Evolutionary conservation across 2,329 filamentous ascomycete genomes (phyloP).

Genomic region (Anthostomella pinea): DNA sequence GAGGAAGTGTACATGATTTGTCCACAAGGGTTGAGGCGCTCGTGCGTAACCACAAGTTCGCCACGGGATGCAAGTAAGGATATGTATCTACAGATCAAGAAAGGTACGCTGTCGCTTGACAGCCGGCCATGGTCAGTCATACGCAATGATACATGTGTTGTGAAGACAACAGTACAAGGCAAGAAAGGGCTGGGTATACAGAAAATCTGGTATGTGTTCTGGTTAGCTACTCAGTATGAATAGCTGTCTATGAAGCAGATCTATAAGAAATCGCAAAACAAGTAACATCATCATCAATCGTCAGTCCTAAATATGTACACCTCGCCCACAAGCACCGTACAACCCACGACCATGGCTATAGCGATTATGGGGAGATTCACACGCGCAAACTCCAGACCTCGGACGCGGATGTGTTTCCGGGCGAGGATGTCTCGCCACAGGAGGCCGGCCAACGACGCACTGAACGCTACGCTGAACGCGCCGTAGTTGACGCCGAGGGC

Average conservation of each 20-base stretch:
- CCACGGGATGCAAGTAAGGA: too few relatives aligned
- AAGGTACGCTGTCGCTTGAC: too few relatives aligned
- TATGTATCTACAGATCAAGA: too few relatives aligned
- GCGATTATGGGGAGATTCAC: slow-evolving; percentile 70
- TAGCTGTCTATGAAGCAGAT: too few relatives aligned
- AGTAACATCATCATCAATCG: not conserved
- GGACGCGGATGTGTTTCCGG: slow-evolving; percentile 65
- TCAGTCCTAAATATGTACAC: slow-evolving; percentile 51
- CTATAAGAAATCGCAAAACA: not conserved
- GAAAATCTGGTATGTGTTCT: too few relatives aligned
- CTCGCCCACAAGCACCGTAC: slow-evolving; percentile 51
- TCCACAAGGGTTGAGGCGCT: too few relatives aligned
- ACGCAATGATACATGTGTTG: slow-evolving; percentile 2
- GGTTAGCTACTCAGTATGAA: too few relatives aligned
- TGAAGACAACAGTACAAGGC: too few relatives aligned
- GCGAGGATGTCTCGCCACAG: slow-evolving; percentile 69
- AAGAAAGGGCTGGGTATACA: too few relatives aligned
- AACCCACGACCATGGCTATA: slow-evolving; percentile 59
- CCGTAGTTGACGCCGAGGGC: slow-evolving; percentile 73
- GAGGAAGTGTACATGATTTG: too few relatives aligned
- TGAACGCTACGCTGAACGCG: slow-evolving; percentile 70
- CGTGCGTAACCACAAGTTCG: too few relatives aligned
- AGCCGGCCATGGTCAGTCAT: too few relatives aligned
- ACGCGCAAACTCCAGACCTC: slow-evolving; percentile 62
- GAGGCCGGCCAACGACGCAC: slow-evolving; percentile 67